phyloP scores from a whole-genome alignment of 2,329 filamentous ascomycete species.

The Exophiala sideris region DNA sequence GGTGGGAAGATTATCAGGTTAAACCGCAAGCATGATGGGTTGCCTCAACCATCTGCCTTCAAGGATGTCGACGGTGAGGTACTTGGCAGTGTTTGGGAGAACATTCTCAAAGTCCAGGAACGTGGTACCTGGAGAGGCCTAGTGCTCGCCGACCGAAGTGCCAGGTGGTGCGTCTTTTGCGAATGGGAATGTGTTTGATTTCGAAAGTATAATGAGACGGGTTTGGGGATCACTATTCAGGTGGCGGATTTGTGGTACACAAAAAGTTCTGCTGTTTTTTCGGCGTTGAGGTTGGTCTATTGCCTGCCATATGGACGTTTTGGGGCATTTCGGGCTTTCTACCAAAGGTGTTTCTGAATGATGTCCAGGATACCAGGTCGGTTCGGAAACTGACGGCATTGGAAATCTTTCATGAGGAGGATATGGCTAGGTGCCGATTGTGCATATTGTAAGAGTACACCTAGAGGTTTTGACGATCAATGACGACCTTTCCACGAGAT shows the following conservation, averaged over 20 bases:
- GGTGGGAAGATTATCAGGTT: conserved; percentile 86
- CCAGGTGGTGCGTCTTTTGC: conserved; percentile 67
- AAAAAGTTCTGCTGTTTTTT: not conserved
- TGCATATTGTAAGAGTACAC: not conserved
- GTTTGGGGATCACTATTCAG: not conserved
- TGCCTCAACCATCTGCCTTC: conserved; percentile 37
- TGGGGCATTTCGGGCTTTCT: not conserved
- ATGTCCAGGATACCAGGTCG: not conserved
- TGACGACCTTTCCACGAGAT: not conserved
- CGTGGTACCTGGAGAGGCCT: conserved; percentile 61
- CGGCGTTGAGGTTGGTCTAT: not conserved
- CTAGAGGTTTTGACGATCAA: not conserved
- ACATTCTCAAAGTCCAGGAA: conserved; percentile 65
- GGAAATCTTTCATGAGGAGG: not conserved
- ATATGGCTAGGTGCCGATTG: not conserved
- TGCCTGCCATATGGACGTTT: not conserved
- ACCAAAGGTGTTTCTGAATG: not conserved
- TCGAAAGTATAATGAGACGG: too few species aligned
- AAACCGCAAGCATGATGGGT: conserved; percentile 47
- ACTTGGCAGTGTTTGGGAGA: conserved; percentile 62
- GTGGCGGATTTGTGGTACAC: not conserved
- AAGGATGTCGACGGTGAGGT: conserved; percentile 33
- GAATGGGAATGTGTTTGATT: conserved; percentile 60
- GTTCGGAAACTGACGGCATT: not conserved
- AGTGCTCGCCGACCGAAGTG: conserved; percentile 62